A percentile compares a stretch with the other conserved stretches of the same genome.
Evolutionary conservation across 768 basidiomycete genomes (phyloP).

Genomic region (Kwoniella bestiolae): DNA sequence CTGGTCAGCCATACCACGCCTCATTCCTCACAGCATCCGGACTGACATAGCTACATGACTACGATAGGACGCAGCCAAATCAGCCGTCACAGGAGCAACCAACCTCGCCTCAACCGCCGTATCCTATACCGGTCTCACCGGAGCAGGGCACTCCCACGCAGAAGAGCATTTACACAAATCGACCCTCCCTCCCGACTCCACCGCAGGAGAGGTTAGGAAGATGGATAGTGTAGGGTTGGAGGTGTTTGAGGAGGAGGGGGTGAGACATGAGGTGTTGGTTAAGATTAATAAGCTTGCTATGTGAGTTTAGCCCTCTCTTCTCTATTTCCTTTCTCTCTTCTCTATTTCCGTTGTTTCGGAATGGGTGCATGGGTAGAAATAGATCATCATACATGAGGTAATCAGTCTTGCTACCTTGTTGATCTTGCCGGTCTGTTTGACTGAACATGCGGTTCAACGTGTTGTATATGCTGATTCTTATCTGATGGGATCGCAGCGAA

Average conservation of each 20-base stretch:
- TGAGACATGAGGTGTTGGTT: constrained; percentile 52
- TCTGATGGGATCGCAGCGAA: no score
- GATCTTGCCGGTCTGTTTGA: no score
- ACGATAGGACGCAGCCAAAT: constrained; percentile 23
- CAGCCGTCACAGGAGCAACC: constrained; percentile 18
- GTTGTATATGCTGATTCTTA: no score
- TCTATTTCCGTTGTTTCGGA: no score
- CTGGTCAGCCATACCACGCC: no score
- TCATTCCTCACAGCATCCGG: neutral
- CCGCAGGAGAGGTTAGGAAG: constrained; percentile 23
- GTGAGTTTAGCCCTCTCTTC: constrained; percentile 26
- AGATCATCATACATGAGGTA: no score
- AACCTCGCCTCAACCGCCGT: constrained; percentile 21
- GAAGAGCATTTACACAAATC: constrained; percentile 26
- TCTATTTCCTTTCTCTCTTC: no score
- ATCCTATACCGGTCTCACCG: constrained; percentile 24
- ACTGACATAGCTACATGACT: neutral
- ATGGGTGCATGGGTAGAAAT: neutral
- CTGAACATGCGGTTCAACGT: no score
- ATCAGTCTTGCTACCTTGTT: neutral
- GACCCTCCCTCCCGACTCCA: constrained; percentile 41
- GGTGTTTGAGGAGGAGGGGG: constrained; percentile 46
- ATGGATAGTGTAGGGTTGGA: constrained; percentile 45
- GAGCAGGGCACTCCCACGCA: constrained; percentile 29
- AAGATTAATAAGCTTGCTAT: constrained; percentile 53